Evolutionary conservation across 2,329 filamentous ascomycete species (phyloP).

Genomic region (Helicocarpus griseus): DNA sequence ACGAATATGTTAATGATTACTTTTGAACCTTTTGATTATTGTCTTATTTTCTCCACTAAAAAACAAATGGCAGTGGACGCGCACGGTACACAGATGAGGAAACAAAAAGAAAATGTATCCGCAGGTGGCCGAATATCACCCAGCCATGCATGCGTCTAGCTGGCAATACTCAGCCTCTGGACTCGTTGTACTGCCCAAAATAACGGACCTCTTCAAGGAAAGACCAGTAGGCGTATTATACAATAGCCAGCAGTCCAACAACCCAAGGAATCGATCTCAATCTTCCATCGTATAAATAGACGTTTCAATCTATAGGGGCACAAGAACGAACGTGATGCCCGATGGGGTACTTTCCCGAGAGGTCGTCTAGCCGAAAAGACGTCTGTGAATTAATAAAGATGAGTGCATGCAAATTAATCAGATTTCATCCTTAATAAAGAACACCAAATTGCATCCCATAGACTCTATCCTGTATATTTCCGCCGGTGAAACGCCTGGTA

Average conservation of each 20-base stretch:
- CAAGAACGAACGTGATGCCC: constrained; percentile 15
- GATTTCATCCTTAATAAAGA: not conserved
- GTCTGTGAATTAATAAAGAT: too few species aligned
- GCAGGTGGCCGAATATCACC: not conserved
- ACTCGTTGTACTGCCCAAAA: too few species aligned
- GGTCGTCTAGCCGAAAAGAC: too few species aligned
- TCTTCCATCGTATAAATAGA: constrained; percentile 4
- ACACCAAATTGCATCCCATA: not conserved
- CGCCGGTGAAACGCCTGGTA: not conserved
- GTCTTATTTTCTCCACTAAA: too few species aligned
- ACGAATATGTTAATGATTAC: not conserved
- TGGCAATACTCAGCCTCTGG: not conserved
- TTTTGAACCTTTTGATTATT: too few species aligned
- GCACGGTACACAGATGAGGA: not conserved
- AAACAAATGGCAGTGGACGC: too few species aligned
- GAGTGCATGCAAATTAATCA: not conserved
- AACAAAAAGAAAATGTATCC: not conserved
- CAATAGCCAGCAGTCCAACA: too few species aligned
- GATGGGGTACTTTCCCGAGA: not conserved
- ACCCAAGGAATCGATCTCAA: not conserved
- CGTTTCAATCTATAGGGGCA: not conserved
- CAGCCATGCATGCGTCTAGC: not conserved
- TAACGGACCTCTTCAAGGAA: too few species aligned
- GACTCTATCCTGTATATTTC: not conserved
- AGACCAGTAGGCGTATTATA: too few species aligned